Conservation (phyloP, 176 grass and related monocot genomes). For the Oryza glaberrima region DNA sequence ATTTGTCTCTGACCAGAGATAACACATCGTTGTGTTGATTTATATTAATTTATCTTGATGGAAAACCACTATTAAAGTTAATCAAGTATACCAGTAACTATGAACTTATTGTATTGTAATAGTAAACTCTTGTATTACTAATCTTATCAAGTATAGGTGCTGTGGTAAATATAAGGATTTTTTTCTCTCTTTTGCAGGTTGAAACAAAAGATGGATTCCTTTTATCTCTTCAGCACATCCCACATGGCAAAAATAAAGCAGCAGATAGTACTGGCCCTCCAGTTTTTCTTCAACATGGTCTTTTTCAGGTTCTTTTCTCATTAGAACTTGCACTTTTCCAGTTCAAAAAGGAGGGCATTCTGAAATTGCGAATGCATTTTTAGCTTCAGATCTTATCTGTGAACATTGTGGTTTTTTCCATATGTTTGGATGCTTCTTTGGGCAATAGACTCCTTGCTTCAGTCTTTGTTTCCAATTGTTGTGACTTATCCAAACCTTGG, state of each 20-base stretch:
- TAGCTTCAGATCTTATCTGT: neutral
- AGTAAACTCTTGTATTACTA: neutral
- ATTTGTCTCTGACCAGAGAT: neutral
- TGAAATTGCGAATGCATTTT: neutral
- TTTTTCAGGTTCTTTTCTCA: conserved; percentile 79
- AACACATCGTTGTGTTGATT: neutral
- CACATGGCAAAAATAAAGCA: conserved; percentile 60
- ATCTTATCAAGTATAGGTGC: neutral
- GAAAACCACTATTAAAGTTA: conserved; percentile 9
- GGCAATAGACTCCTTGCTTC: conserved; percentile 14
- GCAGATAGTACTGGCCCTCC: conserved; percentile 53
- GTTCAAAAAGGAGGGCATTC: neutral
- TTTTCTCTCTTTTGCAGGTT: conserved; percentile 50
- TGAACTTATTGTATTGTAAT: neutral
- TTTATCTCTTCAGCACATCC: conserved; percentile 83
- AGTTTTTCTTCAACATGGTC: conserved; percentile 94
- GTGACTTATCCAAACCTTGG: conserved; percentile 30
- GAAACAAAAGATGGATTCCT: conserved; percentile 84
- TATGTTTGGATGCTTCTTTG: conserved; percentile 25
- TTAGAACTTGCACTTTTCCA: neutral
- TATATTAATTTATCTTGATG: neutral
- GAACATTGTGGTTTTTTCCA: neutral
- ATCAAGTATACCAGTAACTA: neutral
- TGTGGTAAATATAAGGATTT: conserved; percentile 32
- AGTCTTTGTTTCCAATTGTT: neutral